Base-by-base conservation (phyloP, 768 basidiomycete species). In the Boletus barrowsii region DNA sequence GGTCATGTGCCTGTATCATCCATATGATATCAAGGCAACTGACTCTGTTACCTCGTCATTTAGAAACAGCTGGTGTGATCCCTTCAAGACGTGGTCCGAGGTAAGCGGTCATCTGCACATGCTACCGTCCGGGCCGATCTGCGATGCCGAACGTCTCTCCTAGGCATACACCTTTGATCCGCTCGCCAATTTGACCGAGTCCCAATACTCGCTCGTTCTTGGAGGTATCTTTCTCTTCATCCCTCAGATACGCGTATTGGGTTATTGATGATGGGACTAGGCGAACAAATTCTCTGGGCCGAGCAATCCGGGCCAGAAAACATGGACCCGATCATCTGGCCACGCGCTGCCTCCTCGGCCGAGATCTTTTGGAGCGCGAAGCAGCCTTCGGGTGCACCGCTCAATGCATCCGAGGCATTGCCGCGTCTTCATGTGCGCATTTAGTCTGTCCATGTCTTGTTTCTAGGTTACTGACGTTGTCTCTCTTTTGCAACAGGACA, bases 341-440 rank as follows among this genome's bases (percentile, higher is more conserved):
- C 78, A 0, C 71, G 77, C 15, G 73, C 75, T 1, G 76, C 75
- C 0, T 69, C 77, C 1, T 73, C 76, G 0, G 79, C 78, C 1
- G 82, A 83, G 63, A 63, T 83, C 43, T 82, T 80, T 65, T 83
- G 82, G 82, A 79, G 75, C 2, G 79, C 75, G 3, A 51, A 66
- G 4, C 67, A 65, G 13, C 74, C 75, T 0, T 58, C 67, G 7
- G 78, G 75, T 1, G 53, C 57, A 0, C 57, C 74, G 11, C 67
- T 71, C 39, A 65, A 72, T 42, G 65, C 68, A 11, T 59, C 55
- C 3, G 71, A 75, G 48, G 80, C 80, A 0, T 46, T 83, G 18
- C 75, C 76, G 3, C 73, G 82, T 33, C 69, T 83, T 55, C 78
- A 83, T 17, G 67, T 69, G 18, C 20, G 67, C 26, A 7, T 15